Evolutionary conservation across 331 rosid species (phyloP).

Genomic region (Malus hybrid): DNA sequence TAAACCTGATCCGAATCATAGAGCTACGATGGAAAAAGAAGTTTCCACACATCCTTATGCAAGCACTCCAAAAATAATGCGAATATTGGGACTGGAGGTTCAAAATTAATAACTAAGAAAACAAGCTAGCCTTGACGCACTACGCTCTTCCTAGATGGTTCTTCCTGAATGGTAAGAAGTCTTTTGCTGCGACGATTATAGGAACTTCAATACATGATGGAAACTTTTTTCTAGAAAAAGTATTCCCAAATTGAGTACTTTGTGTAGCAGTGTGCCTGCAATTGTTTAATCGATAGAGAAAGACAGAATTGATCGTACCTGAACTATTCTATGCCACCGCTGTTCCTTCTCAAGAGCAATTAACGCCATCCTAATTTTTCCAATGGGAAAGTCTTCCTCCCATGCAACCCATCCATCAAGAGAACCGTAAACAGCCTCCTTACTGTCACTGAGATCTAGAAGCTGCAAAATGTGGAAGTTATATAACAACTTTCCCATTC

Average conservation of each 20-base stretch:
- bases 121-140: background rate
- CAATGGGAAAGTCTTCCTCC: slow-evolving; percentile 77
- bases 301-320: slow-evolving; percentile 31
- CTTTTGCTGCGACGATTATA: background rate
- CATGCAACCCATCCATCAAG: slow-evolving; percentile 96
- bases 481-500: slow-evolving; percentile 6
- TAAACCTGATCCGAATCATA: no score
- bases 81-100: background rate
- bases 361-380: slow-evolving; percentile 47
- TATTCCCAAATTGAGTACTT: background rate
- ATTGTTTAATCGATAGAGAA: background rate
- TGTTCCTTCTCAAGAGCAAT: slow-evolving; percentile 68
- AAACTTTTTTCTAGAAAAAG: background rate
- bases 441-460: slow-evolving; percentile 57
- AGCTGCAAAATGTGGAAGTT: slow-evolving; percentile 46
- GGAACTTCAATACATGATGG: background rate
- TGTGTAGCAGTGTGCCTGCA: background rate
- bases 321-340: slow-evolving; percentile 87
- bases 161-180: background rate
- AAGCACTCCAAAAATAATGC: background rate
- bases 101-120: background rate
- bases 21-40: background rate
- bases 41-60: background rate
- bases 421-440: slow-evolving; percentile 77
- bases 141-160: background rate